Evolutionary conservation across 2,329 filamentous ascomycete species (phyloP).

Genomic region (Arthrobotrys iridis): DNA sequence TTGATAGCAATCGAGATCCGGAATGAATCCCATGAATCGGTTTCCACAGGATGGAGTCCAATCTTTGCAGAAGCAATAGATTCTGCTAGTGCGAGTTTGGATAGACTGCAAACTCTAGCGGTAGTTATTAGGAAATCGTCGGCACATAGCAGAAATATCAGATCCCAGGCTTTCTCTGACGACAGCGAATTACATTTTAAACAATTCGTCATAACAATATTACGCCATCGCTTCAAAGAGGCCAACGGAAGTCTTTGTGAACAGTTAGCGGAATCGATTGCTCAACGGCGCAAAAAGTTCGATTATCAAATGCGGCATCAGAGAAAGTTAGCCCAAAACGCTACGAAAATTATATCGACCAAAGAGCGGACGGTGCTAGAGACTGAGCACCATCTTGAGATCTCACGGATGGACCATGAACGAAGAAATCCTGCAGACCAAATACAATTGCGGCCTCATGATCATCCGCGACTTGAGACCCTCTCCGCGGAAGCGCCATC

Average conservation of each 20-base stretch:
- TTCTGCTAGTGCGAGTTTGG: slow-evolving; percentile 3
- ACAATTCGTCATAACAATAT: not conserved
- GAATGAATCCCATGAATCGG: not conserved
- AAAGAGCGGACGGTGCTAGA: not conserved
- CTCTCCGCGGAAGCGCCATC: not conserved
- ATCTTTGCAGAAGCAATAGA: slow-evolving; percentile 4
- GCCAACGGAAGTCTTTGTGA: slow-evolving; percentile 10
- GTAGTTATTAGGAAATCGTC: slow-evolving; percentile 15
- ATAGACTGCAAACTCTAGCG: slow-evolving; percentile 21
- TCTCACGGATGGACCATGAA: not conserved
- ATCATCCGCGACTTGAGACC: not conserved
- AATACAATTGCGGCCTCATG: not conserved
- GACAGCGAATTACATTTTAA: slow-evolving; percentile 9
- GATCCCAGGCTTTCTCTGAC: not conserved
- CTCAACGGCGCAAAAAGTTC: slow-evolving; percentile 14
- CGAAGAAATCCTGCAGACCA: not conserved
- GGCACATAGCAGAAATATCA: slow-evolving; percentile 6
- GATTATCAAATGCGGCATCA: slow-evolving; percentile 8
- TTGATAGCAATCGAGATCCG: no score
- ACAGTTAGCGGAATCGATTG: slow-evolving; percentile 11
- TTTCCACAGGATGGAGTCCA: not conserved
- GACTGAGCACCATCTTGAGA: not conserved
- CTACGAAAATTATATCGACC: not conserved
- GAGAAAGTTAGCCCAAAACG: not conserved
- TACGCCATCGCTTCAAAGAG: slow-evolving; percentile 17